phyloP scores from a whole-genome alignment of 164 flowering plant genomes.

The Macadamia integrifolia region DNA sequence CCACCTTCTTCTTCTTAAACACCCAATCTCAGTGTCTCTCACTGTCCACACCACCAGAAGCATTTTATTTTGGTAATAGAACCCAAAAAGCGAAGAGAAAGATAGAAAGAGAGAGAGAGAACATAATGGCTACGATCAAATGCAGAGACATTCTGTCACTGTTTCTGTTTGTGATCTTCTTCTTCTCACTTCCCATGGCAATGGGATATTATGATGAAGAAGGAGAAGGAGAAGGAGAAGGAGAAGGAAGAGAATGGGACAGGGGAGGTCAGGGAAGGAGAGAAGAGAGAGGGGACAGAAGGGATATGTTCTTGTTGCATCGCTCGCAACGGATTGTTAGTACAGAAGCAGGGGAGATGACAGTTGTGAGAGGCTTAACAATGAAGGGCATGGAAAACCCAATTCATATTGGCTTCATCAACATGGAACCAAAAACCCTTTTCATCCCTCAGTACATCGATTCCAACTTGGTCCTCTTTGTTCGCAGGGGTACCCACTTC shows the following conservation, averaged over 20 bases:
- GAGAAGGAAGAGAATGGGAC: constrained; percentile 14
- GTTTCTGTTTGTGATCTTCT: constrained; percentile 13
- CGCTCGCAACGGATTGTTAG: constrained; percentile 40
- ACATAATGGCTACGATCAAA: neutral
- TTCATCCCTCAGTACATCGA: constrained; percentile 87
- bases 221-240: constrained; percentile 14
- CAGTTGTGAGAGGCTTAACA: constrained; percentile 40
- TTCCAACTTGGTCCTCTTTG: constrained; percentile 64
- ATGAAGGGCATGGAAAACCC: constrained; percentile 24
- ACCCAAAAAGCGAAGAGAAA: neutral
- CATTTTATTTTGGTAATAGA: too few species aligned
- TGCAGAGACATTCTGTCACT: constrained; percentile 7
- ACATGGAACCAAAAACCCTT: constrained; percentile 76
- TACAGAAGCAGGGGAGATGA: constrained; percentile 76
- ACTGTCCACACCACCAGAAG: too few species aligned
- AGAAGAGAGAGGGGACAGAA: constrained; percentile 7
- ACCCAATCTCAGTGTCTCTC: too few species aligned
- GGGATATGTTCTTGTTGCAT: constrained; percentile 45
- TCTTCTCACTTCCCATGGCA: constrained; percentile 9
- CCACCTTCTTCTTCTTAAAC: constrained; percentile 7
- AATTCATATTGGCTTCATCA: constrained; percentile 77
- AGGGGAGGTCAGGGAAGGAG: constrained; percentile 15
- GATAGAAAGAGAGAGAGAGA: neutral
- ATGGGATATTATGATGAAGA: constrained; percentile 13
- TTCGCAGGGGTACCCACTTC: constrained; percentile 51